A percentile compares a stretch with the other conserved stretches of the same genome.
Evolutionary conservation across 108 stramenopile genomes (phyloP).

Genomic region (Fistulifera solaris): DNA sequence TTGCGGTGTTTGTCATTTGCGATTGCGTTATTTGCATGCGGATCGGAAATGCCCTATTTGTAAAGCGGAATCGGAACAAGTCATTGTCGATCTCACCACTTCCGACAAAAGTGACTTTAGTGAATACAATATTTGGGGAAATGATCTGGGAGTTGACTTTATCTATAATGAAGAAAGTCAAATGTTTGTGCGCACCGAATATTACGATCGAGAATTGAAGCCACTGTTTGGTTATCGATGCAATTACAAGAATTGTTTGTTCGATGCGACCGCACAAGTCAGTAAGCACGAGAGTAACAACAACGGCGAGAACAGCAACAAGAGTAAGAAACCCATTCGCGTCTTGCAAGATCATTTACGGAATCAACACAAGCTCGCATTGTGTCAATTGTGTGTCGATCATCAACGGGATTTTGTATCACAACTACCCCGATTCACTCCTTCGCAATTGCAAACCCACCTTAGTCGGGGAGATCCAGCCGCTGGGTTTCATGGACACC

Average conservation of each 20-base stretch:
- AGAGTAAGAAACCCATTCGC: slow-evolving; percentile 16
- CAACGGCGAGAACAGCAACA: slow-evolving; percentile 14
- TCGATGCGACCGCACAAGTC: slow-evolving; percentile 13
- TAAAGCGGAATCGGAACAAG: slow-evolving; percentile 46
- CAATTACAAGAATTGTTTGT: slow-evolving; percentile 31
- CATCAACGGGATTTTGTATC: slow-evolving; percentile 77
- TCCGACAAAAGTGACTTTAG: slow-evolving; percentile 18
- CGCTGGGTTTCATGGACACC: slow-evolving; percentile 71
- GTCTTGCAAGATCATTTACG: slow-evolving; percentile 68
- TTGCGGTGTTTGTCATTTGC: slow-evolving; percentile 67
- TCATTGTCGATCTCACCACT: slow-evolving; percentile 61
- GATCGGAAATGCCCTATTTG: slow-evolving; percentile 76
- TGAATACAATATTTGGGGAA: slow-evolving; percentile 66
- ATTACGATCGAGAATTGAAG: slow-evolving; percentile 41
- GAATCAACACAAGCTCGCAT: slow-evolving; percentile 36
- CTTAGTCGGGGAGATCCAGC: slow-evolving; percentile 58
- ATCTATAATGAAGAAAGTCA: slow-evolving; percentile 55
- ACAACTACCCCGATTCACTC: slow-evolving; percentile 50
- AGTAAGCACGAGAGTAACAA: slow-evolving; percentile 1
- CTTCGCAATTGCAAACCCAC: slow-evolving; percentile 55
- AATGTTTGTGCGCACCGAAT: slow-evolving; percentile 60
- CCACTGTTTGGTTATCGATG: slow-evolving; percentile 64
- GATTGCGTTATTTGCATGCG: slow-evolving; percentile 57
- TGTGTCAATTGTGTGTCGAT: slow-evolving; percentile 74
- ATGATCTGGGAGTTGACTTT: slow-evolving; percentile 45